Evolutionary conservation across 495 filamentous ascomycete species (phyloP), one percentile per base, ranked within the genome.

Genomic region (Penicillium subrubescens): DNA sequence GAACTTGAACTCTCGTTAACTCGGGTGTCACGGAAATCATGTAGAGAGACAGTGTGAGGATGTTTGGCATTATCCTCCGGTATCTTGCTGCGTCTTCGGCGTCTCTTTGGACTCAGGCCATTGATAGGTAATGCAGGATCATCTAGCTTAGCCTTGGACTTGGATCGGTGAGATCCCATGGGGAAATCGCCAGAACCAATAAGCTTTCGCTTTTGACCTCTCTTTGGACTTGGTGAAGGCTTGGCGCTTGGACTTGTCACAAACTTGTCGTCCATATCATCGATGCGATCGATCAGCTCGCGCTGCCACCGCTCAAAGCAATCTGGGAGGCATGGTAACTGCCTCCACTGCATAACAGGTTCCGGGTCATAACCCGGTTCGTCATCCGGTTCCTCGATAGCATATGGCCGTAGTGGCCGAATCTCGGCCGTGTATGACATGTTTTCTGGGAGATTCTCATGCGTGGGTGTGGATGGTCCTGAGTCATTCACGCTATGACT

Each of bases 381-480:
- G 31, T 82, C 77, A 7, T 76, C 77, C 1, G 80, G 80, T 57
- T 82, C 80, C 58, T 82, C 80, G 25, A 81, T 73, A 17, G 68
- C 79, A 67, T 81, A 81, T 35, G 80, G 80, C n/a, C 64, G 66
- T 21, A 80, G 66, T 21, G 75, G 64, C 35, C 72, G 54, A 1
- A 59, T 44, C 14, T 63, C 27, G n/a, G 66, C 39, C 34, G 60
- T 56, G 15, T 66, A 55, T 1, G 58, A 60, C 6, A 57, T 17
- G 2, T 62, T 39, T 11, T 69, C 31, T 0, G 34, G 5, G 3
- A 54, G 19, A 34, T 56, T 10, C 44, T 62, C 46, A 4, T 59
- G 54, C 2, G 21, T 29, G 43, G 71, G 71, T 11, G 65, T 70
- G 4, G 64, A 60, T 33, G 71, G 64, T 3, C 55, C 63, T 15